Conservation (phyloP, 208 protist species). For the Strigomonas culicis region DNA sequence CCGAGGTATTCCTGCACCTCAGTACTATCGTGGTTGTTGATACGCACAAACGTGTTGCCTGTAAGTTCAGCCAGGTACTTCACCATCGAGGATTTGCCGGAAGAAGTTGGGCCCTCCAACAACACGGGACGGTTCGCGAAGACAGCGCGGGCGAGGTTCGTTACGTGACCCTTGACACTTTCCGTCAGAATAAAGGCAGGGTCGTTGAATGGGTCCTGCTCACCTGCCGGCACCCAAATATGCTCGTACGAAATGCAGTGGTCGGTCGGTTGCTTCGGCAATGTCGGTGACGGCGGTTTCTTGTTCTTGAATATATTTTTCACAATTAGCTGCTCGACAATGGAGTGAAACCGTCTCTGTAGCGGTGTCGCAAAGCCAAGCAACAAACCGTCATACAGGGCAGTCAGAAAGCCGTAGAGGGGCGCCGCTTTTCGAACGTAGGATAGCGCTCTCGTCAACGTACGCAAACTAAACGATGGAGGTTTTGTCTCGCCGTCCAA, state of each 20-base stretch:
- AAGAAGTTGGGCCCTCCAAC: constrained; percentile 98
- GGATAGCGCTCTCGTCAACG: constrained; percentile 95
- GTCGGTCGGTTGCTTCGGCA: constrained; percentile 31
- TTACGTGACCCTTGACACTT: constrained; percentile 92
- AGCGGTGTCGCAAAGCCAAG: constrained; percentile 97
- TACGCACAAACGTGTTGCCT: constrained; percentile 98
- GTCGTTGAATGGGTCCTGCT: constrained; percentile 39
- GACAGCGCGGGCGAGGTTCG: constrained; percentile 93
- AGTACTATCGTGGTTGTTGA: constrained; percentile 99
- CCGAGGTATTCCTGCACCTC: constrained; percentile 99
- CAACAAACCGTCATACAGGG: constrained; percentile 95
- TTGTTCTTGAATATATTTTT: constrained; percentile 84
- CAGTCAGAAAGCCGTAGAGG: constrained; percentile 93
- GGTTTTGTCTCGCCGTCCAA: constrained; percentile 90
- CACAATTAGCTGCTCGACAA: constrained; percentile 89
- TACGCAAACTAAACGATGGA: constrained; percentile 97
- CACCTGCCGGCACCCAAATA: constrained; percentile 93
- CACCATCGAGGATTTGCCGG: constrained; percentile 99
- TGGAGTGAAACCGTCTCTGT: constrained; percentile 73
- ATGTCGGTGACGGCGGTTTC: constrained; percentile 47
- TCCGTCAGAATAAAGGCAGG: constrained; percentile 96
- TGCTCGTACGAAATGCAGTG: constrained; percentile 91
- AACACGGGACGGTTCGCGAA: constrained; percentile 97
- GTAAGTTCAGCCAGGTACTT: constrained; percentile 98
- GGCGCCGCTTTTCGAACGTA: constrained; percentile 86